Base-by-base conservation (phyloP, 208 protist genomes). In the Acanthamoeba royreba region DNA sequence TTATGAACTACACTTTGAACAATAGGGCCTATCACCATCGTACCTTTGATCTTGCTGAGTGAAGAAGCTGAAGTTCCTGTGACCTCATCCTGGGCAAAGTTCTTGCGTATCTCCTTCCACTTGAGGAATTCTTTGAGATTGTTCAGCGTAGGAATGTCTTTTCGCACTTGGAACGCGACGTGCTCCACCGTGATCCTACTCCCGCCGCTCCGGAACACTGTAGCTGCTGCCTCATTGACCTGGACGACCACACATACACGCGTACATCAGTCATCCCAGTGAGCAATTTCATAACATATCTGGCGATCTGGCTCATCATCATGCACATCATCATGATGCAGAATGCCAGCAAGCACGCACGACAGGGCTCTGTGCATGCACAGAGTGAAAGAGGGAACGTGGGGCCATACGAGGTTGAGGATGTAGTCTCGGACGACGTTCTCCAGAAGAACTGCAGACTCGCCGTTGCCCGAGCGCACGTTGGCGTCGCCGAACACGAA, bases 71-170 rank as follows among this genome's bases (percentile, higher is more conserved):
- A 8, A 46, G 5, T 9, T 13, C 55, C 83, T 33, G n/a, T 69
- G 38, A 17, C 52, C 22, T 69, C 49, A 61, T 90, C 53, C 9
- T 19, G 81, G 8, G 81, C 81, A 38, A 22, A 90, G 52, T 90
- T 90, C 83, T 90, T 90, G 83, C 83, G 83, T 15, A 69, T 90
- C 83, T 90, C 53, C 55, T 90, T 90, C 83, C 83, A 90, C 40
- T 90, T 90, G 53, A 90, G 55, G 83, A 90, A 90, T 52, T 90
- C 53, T 40, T 61, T 69, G 55, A 90, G 83, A 42, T 69, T 61
- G 55, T 69, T 72, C 38, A 90, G 55, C 83, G 45, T 61, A n/a
- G 49, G 1, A 7, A n/a, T 33, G 55, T 90, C 83, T 15, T 33
- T 31, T 15, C 83, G 28, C 28, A 90, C 83, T 52, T 90, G 83